Evolutionary conservation across 1,284 basidiomycete genomes (phyloP).

Genomic region (Apiotrichum laibachii): DNA sequence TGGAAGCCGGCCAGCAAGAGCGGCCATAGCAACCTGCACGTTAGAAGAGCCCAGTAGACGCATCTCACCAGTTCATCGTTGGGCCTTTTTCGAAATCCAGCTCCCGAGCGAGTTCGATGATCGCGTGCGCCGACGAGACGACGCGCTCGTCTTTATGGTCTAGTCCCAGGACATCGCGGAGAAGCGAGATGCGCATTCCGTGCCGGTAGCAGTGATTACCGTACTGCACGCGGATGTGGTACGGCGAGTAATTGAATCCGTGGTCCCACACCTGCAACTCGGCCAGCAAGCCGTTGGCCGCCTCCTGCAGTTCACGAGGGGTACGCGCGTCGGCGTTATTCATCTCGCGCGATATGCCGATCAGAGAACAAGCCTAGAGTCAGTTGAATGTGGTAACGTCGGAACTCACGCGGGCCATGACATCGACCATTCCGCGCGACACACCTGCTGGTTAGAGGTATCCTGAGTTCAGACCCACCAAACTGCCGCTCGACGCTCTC

Average conservation of each 20-base stretch:
- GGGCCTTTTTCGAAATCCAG: slow-evolving; percentile 25
- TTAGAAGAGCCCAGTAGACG: background rate
- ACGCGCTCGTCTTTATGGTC: slow-evolving; percentile 35
- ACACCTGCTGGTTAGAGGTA: slow-evolving; percentile 22
- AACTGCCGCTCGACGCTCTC: slow-evolving; percentile 46
- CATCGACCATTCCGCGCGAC: slow-evolving; percentile 44
- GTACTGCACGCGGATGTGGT: slow-evolving; percentile 42
- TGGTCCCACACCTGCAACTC: slow-evolving; percentile 43
- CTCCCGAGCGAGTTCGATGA: slow-evolving; percentile 43
- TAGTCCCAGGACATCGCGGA: slow-evolving; percentile 40
- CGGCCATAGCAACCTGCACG: slow-evolving; percentile 45
- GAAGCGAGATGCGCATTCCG: slow-evolving; percentile 38
- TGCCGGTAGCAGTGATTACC: slow-evolving; percentile 45
- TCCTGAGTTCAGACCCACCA: slow-evolving; percentile 22
- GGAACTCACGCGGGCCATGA: slow-evolving; percentile 38
- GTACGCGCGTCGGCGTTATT: slow-evolving; percentile 8
- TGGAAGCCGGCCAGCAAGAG: slow-evolving; percentile 44
- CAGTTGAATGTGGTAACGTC: background rate
- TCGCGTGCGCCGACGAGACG: slow-evolving; percentile 28
- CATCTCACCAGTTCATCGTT: slow-evolving; percentile 37
- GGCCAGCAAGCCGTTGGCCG: slow-evolving; percentile 35
- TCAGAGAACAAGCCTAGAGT: slow-evolving; percentile 31
- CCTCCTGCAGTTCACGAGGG: slow-evolving; percentile 25
- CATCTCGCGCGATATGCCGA: slow-evolving; percentile 23
- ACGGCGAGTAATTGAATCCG: slow-evolving; percentile 38